A percentile compares a stretch with the other conserved stretches of the same genome.
Conservation (phyloP, 345 rosid species). For the Lepidium didymum region DNA sequence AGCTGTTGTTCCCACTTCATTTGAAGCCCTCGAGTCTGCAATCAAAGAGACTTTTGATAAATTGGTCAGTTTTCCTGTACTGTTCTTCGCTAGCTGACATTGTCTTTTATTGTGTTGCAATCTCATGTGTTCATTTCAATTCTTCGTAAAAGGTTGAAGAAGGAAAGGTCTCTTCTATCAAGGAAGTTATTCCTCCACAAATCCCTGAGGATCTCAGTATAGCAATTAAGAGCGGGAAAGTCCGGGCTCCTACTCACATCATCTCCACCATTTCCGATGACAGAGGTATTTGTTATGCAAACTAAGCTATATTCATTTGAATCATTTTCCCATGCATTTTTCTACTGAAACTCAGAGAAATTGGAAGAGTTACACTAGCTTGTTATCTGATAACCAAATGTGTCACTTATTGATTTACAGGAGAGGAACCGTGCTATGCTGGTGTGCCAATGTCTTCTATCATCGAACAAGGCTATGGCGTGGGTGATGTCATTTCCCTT, state of each 20-base stretch:
- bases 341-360: neutral
- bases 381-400: neutral
- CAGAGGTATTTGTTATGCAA: constrained; percentile 46
- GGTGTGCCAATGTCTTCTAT: constrained; percentile 99
- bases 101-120: neutral
- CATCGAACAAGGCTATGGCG: constrained; percentile 83
- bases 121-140: neutral
- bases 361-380: neutral
- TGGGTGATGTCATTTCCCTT: constrained; percentile 92
- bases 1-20: constrained; percentile 93
- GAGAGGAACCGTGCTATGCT: constrained; percentile 96
- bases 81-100: neutral
- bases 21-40: constrained; percentile 68
- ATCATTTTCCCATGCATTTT: too few species aligned
- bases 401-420: constrained; percentile 30
- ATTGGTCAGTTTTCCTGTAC: constrained; percentile 43
- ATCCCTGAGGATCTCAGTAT: constrained; percentile 94
- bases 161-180: constrained; percentile 64
- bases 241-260: constrained; percentile 92
- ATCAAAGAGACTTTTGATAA: constrained; percentile 87
- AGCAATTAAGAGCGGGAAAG: constrained; percentile 97
- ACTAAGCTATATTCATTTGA: neutral
- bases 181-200: constrained; percentile 82
- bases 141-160: constrained; percentile 52
- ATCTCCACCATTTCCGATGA: constrained; percentile 97